Evolutionary conservation across 129 eudicot species (phyloP).

Genomic region (Cynara cardunculus): DNA sequence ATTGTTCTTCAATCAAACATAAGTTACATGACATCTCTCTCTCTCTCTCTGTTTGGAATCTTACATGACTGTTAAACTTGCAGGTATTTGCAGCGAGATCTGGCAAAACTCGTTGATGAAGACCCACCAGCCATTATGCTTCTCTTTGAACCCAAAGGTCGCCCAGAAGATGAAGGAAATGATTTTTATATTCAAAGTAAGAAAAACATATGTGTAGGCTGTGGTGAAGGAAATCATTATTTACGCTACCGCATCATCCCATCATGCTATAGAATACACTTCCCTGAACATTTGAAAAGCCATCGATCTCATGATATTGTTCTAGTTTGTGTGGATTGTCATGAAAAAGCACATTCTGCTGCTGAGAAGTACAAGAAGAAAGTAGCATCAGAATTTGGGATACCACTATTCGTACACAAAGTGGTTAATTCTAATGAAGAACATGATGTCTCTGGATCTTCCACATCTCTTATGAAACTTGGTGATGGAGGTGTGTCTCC

Average conservation of each 20-base stretch:
- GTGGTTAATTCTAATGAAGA: slow-evolving; percentile 54
- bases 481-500: slow-evolving; percentile 88
- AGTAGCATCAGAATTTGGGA: slow-evolving; percentile 71
- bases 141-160: slow-evolving; percentile 95
- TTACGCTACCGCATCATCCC: slow-evolving; percentile 91
- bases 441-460: slow-evolving; percentile 28
- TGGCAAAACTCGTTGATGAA: slow-evolving; percentile 87
- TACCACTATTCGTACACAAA: slow-evolving; percentile 75
- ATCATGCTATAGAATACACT: slow-evolving; percentile 91
- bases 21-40: not conserved
- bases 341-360: slow-evolving; percentile 92
- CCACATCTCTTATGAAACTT: slow-evolving; percentile 26
- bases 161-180: slow-evolving; percentile 96
- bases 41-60: not conserved
- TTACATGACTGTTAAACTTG: slow-evolving; percentile 2
- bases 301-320: slow-evolving; percentile 99
- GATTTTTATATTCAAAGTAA: slow-evolving; percentile 91
- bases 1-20: not conserved
- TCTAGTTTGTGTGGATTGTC: slow-evolving; percentile 94
- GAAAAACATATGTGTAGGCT: slow-evolving; percentile 92
- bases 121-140: slow-evolving; percentile 90
- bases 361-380: slow-evolving; percentile 85
- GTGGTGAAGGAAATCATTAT: slow-evolving; percentile 96
- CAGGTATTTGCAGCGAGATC: slow-evolving; percentile 78
- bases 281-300: slow-evolving; percentile 95